phyloP scores from a whole-genome alignment of 108 stramenopile genomes.

The Nannochloropsis gaditana region DNA sequence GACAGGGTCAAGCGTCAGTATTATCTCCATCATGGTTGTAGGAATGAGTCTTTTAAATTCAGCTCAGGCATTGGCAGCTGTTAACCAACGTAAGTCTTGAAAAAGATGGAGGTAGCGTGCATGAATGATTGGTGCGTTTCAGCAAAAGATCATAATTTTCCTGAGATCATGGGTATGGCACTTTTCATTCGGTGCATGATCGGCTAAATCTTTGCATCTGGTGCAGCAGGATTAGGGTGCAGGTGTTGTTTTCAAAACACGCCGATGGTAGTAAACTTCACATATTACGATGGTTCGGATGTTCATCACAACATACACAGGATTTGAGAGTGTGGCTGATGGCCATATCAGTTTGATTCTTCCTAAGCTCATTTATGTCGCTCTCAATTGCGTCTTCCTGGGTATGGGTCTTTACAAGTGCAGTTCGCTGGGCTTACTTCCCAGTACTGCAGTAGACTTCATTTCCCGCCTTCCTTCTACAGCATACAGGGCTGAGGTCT shows the following conservation, averaged over 20 bases:
- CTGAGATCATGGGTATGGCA: too few relatives aligned
- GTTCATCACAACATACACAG: background rate
- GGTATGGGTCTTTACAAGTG: constrained; percentile 5
- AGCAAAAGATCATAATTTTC: too few relatives aligned
- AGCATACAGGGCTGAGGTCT: background rate
- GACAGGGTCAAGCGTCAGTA: constrained; percentile 26
- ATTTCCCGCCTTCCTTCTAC: background rate
- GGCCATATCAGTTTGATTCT: background rate
- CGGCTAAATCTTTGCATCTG: too few relatives aligned
- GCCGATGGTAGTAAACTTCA: too few relatives aligned
- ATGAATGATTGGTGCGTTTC: too few relatives aligned
- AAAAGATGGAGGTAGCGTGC: background rate
- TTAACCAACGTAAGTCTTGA: background rate
- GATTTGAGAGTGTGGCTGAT: background rate
- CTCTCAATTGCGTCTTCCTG: background rate
- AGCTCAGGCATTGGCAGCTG: background rate
- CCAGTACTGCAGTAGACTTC: constrained; percentile 15
- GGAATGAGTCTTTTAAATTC: constrained; percentile 11
- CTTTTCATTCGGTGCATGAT: too few relatives aligned
- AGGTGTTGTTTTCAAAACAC: too few relatives aligned
- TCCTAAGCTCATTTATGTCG: constrained; percentile 9
- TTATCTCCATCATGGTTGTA: constrained; percentile 28
- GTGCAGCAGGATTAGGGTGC: too few relatives aligned
- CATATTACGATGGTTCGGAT: too few relatives aligned
- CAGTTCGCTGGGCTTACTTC: constrained; percentile 14